Percentiles rank a stretch among this genome's conserved stretches.
These are phyloP conservation scores for Colletotrichum karsti DNA, from an alignment of 2,329 filamentous ascomycete species.

Conservation along the genomic window DNA sequence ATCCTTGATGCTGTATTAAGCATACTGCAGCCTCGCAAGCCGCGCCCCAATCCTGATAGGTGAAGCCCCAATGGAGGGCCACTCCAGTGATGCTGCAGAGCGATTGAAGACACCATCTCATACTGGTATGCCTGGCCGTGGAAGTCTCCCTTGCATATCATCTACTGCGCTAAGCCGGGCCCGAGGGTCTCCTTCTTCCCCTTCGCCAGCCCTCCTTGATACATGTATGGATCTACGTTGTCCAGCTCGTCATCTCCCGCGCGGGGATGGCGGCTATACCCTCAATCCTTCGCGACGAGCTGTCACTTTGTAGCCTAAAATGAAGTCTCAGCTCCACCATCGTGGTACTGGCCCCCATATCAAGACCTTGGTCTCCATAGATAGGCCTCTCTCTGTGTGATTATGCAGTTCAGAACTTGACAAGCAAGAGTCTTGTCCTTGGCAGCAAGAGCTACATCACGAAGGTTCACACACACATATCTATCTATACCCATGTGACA, in stretches of 20 bases:
- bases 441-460: not conserved
- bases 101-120: too few relatives aligned
- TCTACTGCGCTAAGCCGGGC: not conserved
- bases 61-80: too few relatives aligned
- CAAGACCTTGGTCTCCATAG: not conserved
- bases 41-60: too few relatives aligned
- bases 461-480: not conserved
- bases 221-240: not conserved
- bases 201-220: not conserved
- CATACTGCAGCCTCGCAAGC: too few relatives aligned
- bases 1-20: too few relatives aligned
- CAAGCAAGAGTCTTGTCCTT: not conserved
- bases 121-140: not conserved
- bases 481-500: too few relatives aligned
- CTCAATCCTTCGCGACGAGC: not conserved
- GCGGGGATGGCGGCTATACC: not conserved
- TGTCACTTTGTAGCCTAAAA: not conserved
- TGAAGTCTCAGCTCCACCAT: not conserved
- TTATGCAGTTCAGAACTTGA: not conserved
- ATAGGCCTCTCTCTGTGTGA: not conserved
- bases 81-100: too few relatives aligned
- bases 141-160: not conserved
- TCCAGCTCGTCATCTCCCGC: not conserved
- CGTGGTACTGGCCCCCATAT: not conserved
- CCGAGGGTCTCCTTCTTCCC: not conserved